Evolutionary conservation across 2,329 filamentous ascomycete species (phyloP).

Genomic region (Cadophora malorum): DNA sequence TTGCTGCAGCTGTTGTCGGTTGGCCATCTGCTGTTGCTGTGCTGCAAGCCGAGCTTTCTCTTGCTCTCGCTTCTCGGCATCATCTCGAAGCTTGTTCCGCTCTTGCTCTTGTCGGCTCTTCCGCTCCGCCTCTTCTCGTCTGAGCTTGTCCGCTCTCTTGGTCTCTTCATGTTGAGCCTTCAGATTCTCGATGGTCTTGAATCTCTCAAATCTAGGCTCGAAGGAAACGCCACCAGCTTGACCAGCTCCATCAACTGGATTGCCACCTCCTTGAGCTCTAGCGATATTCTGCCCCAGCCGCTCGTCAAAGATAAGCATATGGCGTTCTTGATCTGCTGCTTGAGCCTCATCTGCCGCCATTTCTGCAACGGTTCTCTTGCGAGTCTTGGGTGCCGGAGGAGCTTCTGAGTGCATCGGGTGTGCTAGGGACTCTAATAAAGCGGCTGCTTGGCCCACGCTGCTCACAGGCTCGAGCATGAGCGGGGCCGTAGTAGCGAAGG

Average conservation of each 20-base stretch:
- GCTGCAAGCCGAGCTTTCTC: constrained; percentile 44
- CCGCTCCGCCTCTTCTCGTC: constrained; percentile 57
- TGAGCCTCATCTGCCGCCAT: constrained; percentile 93
- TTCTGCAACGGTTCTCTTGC: constrained; percentile 93
- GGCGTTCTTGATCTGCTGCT: constrained; percentile 86
- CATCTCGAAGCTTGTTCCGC: constrained; percentile 50
- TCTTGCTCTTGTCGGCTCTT: constrained; percentile 56
- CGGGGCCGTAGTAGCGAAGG: constrained; percentile 75
- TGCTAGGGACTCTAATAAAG: constrained; percentile 72
- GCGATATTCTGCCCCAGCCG: constrained; percentile 68
- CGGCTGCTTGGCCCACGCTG: constrained; percentile 71
- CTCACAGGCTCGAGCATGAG: constrained; percentile 80
- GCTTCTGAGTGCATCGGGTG: constrained; percentile 80
- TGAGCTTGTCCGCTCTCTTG: constrained; percentile 76
- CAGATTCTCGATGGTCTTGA: constrained; percentile 90
- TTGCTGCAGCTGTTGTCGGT: constrained; percentile 48
- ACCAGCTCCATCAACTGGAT: constrained; percentile 72
- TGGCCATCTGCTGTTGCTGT: constrained; percentile 46
- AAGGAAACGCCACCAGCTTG: constrained; percentile 76
- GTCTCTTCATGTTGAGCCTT: constrained; percentile 78
- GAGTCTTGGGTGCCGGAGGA: constrained; percentile 83
- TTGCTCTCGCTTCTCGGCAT: constrained; percentile 43
- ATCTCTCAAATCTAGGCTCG: constrained; percentile 86
- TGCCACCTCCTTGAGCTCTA: constrained; percentile 62
- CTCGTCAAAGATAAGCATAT: constrained; percentile 93